phyloP scores from a whole-genome alignment of 1,284 basidiomycete species.

The Cutaneotrichosporon cavernicola region DNA sequence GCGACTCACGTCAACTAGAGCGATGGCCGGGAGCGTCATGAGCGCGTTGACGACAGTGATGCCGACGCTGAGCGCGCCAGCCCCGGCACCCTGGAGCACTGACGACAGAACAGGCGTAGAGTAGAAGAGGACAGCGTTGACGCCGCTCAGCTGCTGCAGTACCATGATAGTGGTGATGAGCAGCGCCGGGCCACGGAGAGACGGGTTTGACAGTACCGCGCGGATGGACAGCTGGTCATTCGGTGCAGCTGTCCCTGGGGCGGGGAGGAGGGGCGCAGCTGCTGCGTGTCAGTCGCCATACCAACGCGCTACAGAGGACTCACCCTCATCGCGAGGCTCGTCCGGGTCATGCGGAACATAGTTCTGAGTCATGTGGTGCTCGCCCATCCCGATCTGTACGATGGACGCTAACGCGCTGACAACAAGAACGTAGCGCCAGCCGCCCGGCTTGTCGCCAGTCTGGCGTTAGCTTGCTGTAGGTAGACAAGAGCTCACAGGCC shows the following conservation, averaged over 20 bases:
- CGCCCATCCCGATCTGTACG: conserved; percentile 59
- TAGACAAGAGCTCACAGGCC: conserved; percentile 32
- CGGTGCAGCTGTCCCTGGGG: conserved; percentile 47
- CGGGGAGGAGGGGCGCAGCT: conserved; percentile 33
- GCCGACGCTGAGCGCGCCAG: conserved; percentile 54
- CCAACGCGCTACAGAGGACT: not conserved
- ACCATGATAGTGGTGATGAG: conserved; percentile 71
- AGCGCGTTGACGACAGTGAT: conserved; percentile 71
- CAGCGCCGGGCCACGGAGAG: conserved; percentile 66
- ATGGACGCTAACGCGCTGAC: conserved; percentile 64
- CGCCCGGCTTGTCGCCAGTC: conserved; percentile 46
- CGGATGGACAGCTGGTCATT: conserved; percentile 34
- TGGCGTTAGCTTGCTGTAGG: conserved; percentile 14
- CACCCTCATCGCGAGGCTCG: conserved; percentile 12
- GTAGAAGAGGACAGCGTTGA: conserved; percentile 81
- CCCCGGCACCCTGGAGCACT: conserved; percentile 71
- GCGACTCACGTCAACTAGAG: conserved; percentile 73
- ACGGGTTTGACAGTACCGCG: conserved; percentile 56
- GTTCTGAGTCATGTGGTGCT: not conserved
- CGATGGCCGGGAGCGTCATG: conserved; percentile 77
- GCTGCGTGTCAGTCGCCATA: conserved; percentile 18
- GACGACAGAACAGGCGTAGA: conserved; percentile 80
- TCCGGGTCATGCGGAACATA: not conserved
- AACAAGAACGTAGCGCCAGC: conserved; percentile 72
- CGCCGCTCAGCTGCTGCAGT: conserved; percentile 76